These are phyloP conservation scores for Ramularia collo-cygni DNA, from an alignment of 2,329 filamentous ascomycete genomes.

Conservation along the genomic window DNA sequence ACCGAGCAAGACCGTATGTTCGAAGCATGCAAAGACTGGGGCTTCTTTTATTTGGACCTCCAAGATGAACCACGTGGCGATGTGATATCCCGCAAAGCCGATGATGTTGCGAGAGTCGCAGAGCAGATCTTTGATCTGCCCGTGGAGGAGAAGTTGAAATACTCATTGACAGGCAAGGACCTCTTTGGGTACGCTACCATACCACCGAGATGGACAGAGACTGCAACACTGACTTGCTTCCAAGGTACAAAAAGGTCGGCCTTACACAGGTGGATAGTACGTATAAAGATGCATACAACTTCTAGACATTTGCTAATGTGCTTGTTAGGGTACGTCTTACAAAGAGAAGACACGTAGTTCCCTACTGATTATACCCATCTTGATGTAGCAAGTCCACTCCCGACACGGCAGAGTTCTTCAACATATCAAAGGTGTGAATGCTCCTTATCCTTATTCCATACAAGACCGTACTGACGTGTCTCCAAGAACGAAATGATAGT, in stretches of 20 bases:
- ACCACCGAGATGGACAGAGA: constrained; percentile 1
- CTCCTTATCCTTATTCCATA: no score
- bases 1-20: constrained; percentile 34
- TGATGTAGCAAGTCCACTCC: constrained; percentile 41
- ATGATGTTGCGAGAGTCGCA: constrained; percentile 31
- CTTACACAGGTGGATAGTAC: constrained; percentile 43
- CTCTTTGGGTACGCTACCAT: constrained; percentile 22
- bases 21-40: constrained; percentile 40
- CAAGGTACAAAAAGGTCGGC: constrained; percentile 34
- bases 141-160: constrained; percentile 43
- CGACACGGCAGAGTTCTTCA: constrained; percentile 53
- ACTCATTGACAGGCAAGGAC: constrained; percentile 40
- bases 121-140: constrained; percentile 43
- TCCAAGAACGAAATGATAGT: constrained; percentile 49
- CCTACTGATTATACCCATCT: no score
- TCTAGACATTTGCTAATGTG: no score
- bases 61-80: constrained; percentile 21
- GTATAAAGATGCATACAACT: no score
- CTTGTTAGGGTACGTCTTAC: no score
- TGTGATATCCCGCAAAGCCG: constrained; percentile 22
- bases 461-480: constrained; percentile 23
- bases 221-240: constrained; percentile 6
- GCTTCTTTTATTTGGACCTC: constrained; percentile 53
- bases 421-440: constrained; percentile 22
- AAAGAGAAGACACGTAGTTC: no score